phyloP scores from a whole-genome alignment of 306 rosid species.

The Castanospermum australe region DNA sequence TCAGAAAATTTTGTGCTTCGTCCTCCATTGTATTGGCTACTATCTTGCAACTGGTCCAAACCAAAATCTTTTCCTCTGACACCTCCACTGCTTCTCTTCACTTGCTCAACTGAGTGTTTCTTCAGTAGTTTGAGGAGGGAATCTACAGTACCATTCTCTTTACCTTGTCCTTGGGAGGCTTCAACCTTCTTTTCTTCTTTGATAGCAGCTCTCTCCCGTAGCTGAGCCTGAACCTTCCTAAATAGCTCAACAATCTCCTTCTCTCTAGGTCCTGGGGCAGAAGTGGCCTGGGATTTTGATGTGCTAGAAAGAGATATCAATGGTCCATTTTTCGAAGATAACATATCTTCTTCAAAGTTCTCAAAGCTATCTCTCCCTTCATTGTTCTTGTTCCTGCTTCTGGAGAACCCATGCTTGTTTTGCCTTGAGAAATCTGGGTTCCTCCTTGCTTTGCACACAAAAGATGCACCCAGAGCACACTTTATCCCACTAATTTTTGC shows the following conservation, averaged over 20 bases:
- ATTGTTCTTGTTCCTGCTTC: slow-evolving; percentile 66
- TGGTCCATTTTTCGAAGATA: slow-evolving; percentile 80
- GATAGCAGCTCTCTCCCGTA: slow-evolving; percentile 71
- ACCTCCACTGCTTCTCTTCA: slow-evolving; percentile 55
- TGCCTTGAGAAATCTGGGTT: slow-evolving; percentile 82
- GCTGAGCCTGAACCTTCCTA: slow-evolving; percentile 87
- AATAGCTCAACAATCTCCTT: slow-evolving; percentile 95
- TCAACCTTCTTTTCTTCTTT: slow-evolving; percentile 85
- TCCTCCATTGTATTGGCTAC: slow-evolving; percentile 38
- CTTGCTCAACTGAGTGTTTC: slow-evolving; percentile 80
- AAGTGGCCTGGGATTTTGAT: slow-evolving; percentile 66
- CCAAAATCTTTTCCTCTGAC: slow-evolving; percentile 40
- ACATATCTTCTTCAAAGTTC: slow-evolving; percentile 64
- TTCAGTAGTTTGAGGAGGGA: slow-evolving; percentile 83
- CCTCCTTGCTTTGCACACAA: slow-evolving; percentile 68
- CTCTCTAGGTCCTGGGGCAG: slow-evolving; percentile 91
- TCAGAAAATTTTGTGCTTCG: slow-evolving; percentile 42
- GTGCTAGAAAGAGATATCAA: slow-evolving; percentile 52
- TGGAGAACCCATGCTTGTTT: slow-evolving; percentile 57
- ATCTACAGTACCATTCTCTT: slow-evolving; percentile 78
- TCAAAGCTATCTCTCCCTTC: slow-evolving; percentile 73
- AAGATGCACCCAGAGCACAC: slow-evolving; percentile 46
- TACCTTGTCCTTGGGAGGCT: slow-evolving; percentile 51
- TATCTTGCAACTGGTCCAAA: slow-evolving; percentile 52
- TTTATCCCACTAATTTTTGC: slow-evolving; percentile 46